Evolutionary conservation across 2,329 filamentous ascomycete species (phyloP).

Genomic region (Escovopsis weberi): DNA sequence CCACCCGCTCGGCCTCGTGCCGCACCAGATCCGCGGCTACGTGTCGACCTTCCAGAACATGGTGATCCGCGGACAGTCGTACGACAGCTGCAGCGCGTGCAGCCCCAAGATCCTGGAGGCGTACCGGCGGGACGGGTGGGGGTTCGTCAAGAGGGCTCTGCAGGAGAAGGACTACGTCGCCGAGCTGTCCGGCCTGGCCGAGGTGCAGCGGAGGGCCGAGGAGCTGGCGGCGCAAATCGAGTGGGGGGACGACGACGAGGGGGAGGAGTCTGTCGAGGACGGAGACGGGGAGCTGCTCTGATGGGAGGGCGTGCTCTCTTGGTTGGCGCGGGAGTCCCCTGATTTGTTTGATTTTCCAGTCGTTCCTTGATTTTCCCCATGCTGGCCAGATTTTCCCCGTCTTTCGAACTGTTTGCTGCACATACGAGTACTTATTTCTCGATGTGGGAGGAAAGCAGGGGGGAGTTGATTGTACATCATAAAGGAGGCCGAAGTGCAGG

Average conservation of each 20-base stretch:
- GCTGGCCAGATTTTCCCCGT: too few relatives aligned
- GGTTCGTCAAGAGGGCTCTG: conserved; percentile 60
- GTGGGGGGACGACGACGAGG: conserved; percentile 45
- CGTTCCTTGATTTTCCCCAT: too few relatives aligned
- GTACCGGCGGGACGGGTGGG: conserved; percentile 57
- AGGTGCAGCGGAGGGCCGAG: conserved; percentile 50
- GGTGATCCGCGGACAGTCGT: conserved; percentile 57
- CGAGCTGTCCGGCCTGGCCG: conserved; percentile 58
- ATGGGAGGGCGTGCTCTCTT: not conserved
- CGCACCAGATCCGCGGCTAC: conserved; percentile 70
- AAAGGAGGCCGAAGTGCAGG: too few relatives aligned
- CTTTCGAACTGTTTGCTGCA: too few relatives aligned
- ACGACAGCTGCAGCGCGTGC: conserved; percentile 71
- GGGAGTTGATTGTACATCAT: too few relatives aligned
- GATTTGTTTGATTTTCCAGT: too few relatives aligned
- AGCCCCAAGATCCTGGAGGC: conserved; percentile 53
- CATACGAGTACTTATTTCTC: too few relatives aligned
- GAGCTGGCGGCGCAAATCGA: conserved; percentile 39
- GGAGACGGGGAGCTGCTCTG: conserved; percentile 41
- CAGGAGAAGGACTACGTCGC: conserved; percentile 65
- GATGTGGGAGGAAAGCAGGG: too few relatives aligned
- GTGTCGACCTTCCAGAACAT: conserved; percentile 61
- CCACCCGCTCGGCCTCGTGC: conserved; percentile 54
- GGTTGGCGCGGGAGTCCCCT: too few relatives aligned
- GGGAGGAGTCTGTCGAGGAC: conserved; percentile 24